Evolutionary conservation across 768 basidiomycete species (phyloP).

Genomic region (Mycena floridula): DNA sequence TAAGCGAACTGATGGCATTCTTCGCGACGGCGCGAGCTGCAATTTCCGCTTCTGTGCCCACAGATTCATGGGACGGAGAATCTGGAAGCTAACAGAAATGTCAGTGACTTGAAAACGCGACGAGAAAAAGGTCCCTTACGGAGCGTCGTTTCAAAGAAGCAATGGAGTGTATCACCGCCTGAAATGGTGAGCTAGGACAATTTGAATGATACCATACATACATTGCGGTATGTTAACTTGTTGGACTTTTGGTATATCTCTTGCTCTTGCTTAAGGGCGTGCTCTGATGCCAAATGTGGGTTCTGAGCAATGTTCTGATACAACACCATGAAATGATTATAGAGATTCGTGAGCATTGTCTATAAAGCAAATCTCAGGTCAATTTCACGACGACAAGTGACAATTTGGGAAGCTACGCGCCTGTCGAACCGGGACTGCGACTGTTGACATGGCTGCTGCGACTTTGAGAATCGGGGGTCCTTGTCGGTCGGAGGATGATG

Average conservation of each 20-base stretch:
- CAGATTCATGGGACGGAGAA: conserved; percentile 56
- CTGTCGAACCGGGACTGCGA: conserved; percentile 72
- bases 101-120: too few relatives aligned
- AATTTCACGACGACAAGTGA: conserved; percentile 7
- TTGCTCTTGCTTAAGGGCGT: conserved; percentile 77
- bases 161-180: conserved; percentile 49
- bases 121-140: too few relatives aligned
- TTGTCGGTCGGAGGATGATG: conserved; percentile 25
- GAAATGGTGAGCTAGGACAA: conserved; percentile 4
- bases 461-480: conserved; percentile 63
- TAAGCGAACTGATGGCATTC: conserved; percentile 46
- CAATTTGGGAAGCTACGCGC: conserved; percentile 27
- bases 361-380: conserved; percentile 19
- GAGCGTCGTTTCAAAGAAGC: conserved; percentile 44
- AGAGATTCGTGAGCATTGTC: conserved; percentile 71
- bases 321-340: conserved; percentile 64
- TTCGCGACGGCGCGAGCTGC: conserved; percentile 46
- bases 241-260: conserved; percentile 71
- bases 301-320: conserved; percentile 53
- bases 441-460: conserved; percentile 62
- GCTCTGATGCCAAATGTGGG: conserved; percentile 63
- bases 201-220: conserved; percentile 26
- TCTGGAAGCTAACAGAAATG: conserved; percentile 54
- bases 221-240: conserved; percentile 81
- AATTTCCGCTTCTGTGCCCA: conserved; percentile 71